Evolutionary conservation across 2,329 filamentous ascomycete species (phyloP), one percentile per base, ranked within the genome.

Genomic region (Botryosphaeria dothidea): DNA sequence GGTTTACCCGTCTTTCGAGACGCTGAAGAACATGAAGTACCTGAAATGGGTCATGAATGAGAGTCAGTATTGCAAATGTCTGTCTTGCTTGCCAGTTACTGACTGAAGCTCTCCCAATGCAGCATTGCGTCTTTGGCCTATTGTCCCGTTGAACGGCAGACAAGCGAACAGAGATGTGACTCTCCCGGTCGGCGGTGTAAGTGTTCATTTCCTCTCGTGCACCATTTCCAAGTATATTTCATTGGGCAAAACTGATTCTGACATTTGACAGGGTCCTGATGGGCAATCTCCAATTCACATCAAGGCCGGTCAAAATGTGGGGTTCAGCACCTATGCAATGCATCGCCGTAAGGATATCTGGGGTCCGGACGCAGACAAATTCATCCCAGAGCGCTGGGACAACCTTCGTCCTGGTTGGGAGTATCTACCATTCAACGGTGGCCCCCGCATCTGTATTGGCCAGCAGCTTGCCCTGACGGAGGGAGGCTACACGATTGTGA

Each of bases 311-410:
- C 31, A 66, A 31, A 25, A 64, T 6, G 67, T 73, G 6, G 65
- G 67, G 3, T 78, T 74, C 60, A 66, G 66, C 15, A 69, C 76
- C 7, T 76, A 75, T 57, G 64, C 67, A 6, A 75, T 78, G 69
- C 76, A 79, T n/a, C 68, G 76, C 2, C 69, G 74, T 3, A 72
- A 72, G 46, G 77, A 79, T 57, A 61, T 78, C 1, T 79, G 73
- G 72, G 77, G 77, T 2, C 56, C 67, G 1, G 77, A 79, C 56
- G 77, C 76, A 0, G 70, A 75, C 2, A 71, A 71, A 8, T 79
- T 77, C 57, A 70, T 65, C 23, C 77, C 77, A 0, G 76, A 77
- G 27, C 69, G 78, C 72, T 67, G 76, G 76, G 68, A 75, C 68
- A 64, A 71, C 67, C 49, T 64, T 13, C 63, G 66, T 29, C 67